Evolutionary conservation across 257 asterid genomes (phyloP), one percentile per base, ranked within the genome.

Genomic region (Echium plantagineum): DNA sequence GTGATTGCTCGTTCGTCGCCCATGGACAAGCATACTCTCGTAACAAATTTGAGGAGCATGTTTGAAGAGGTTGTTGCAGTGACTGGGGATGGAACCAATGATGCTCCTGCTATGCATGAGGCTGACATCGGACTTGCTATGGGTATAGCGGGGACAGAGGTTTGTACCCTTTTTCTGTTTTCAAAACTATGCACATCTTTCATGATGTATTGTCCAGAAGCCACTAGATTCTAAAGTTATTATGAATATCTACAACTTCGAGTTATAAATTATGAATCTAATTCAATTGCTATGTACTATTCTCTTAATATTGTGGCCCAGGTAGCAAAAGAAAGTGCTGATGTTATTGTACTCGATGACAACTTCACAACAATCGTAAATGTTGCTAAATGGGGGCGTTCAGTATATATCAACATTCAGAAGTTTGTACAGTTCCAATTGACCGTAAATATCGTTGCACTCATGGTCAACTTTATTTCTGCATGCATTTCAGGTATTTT

Each of bases 271-370:
- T 35, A 12, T 35, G 13, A 7, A 35, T 35, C 46, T 35, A 35
- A 35, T 35, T 35, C 6, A 35, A 35, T 35, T 35, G 10, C 46
- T 35, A 7, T 7, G 0, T 7, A 35, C 46, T 24, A 42, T 60
- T 54, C 28, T 54, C 54, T 49, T 0, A 17, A 3, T 46, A 21
- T 9, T 58, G 57, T 26, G 58, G 54, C 20, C 62, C 84, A 93
- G 99, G 99, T 93, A 65, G 99, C 99, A 3, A 93, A 93, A 75
- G 99, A 84, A 86, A 89, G 94, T 60, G 97, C 97, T 6, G 97
- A 89, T 71, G 94, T 93, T 69, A 84, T 93, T 52, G 96, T 93
- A 69, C 63, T 93, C 75, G 99, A 93, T 24, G 97, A 93, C 84
- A 93, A 89, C 74, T 93, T 93, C 71, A 63, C 95, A 54, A 93